Percentiles rank a stretch among this genome's conserved stretches.
These are phyloP conservation scores for Ophiosphaerella herpotricha DNA, from an alignment of 2,329 filamentous ascomycete species.

Conservation along the genomic window DNA sequence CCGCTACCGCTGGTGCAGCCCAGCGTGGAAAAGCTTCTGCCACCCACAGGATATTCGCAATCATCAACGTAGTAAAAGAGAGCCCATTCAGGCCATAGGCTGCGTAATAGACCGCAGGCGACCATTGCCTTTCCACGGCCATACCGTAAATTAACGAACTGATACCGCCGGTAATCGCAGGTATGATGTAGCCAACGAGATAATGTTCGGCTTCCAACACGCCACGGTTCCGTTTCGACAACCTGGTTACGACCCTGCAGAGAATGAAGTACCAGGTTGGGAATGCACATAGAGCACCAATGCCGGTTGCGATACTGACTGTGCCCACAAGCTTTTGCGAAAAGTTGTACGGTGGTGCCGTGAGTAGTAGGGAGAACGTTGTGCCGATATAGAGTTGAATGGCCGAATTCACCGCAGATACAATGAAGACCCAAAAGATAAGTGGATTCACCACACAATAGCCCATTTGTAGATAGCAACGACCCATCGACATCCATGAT, in stretches of 20 bases:
- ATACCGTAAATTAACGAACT: slow-evolving; percentile 33
- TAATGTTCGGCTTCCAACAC: slow-evolving; percentile 40
- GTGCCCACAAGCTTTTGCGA: slow-evolving; percentile 13
- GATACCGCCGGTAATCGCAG: slow-evolving; percentile 26
- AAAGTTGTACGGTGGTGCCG: slow-evolving; percentile 28
- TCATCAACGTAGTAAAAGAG: slow-evolving; percentile 27
- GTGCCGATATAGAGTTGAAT: slow-evolving; percentile 38
- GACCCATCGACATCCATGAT: slow-evolving; percentile 29
- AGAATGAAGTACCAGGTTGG: slow-evolving; percentile 14
- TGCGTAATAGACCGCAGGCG: slow-evolving; percentile 22
- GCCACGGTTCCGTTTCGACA: slow-evolving; percentile 31
- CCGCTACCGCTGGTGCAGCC: slow-evolving; percentile 36
- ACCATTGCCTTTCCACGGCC: slow-evolving; percentile 21
- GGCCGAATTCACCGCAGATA: slow-evolving; percentile 29
- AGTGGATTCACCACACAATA: slow-evolving; percentile 36
- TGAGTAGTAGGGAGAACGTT: slow-evolving; percentile 26
- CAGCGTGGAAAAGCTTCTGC: slow-evolving; percentile 40
- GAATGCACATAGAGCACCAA: slow-evolving; percentile 25
- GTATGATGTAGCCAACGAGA: slow-evolving; percentile 32
- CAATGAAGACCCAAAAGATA: slow-evolving; percentile 39
- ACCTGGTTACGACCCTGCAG: slow-evolving; percentile 17
- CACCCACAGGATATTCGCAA: slow-evolving; percentile 36
- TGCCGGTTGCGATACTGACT: slow-evolving; percentile 25
- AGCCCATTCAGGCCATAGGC: slow-evolving; percentile 38
- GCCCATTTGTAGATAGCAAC: slow-evolving; percentile 33